Base-by-base conservation (phyloP, 331 rosid genomes). In the Pyracantha coccinea region DNA sequence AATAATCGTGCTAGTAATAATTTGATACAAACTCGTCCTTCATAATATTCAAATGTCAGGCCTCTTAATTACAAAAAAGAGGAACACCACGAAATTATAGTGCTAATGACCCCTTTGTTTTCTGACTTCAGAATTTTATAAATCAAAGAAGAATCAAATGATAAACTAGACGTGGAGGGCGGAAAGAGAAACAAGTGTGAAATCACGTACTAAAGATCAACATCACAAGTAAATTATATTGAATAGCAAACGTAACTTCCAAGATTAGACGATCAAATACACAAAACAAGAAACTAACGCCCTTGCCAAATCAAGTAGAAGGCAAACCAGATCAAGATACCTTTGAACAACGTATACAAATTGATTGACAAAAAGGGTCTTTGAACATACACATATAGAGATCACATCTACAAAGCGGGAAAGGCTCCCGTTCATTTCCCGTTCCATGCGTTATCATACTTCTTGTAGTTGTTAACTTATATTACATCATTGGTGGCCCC, bases 371-470 rank as follows among this genome's bases (percentile, higher is more conserved):
- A 13, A 60, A 25, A 25, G 7, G 6, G 20, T 61, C 35, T 61
- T 61, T 15, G 66, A 61, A 61, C 66, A 61, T 25, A 41, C 15
- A 41, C 2, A 12, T 25, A 60, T 14, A 81, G 28, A 53, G 16
- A 68, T 64, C 66, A 59, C 66, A 83, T 81, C 80, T 90, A 88
- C 87, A 86, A 19, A 64, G 15, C 3, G 63, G 75, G 62, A 15
- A 50, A 68, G 65, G 54, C 72, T 69, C 33, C 33, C 44, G 61
- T 47, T 57, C 45, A 54, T 52, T 57, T 66, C 73, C 69, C 66
- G 67, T 71, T 55, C 77, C 44, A 44, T 52, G 44, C 45, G 11
- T 41, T 21, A 38, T 50, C 52, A 17, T 63, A 68, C 59, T 63
- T 60, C 27, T 44, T 72, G 58, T 24, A 59, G 58, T 58, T 58